Evolutionary conservation across 345 rosid genomes (phyloP), one percentile per base, ranked within the genome.

Genomic region (Gossypium thurberi): DNA sequence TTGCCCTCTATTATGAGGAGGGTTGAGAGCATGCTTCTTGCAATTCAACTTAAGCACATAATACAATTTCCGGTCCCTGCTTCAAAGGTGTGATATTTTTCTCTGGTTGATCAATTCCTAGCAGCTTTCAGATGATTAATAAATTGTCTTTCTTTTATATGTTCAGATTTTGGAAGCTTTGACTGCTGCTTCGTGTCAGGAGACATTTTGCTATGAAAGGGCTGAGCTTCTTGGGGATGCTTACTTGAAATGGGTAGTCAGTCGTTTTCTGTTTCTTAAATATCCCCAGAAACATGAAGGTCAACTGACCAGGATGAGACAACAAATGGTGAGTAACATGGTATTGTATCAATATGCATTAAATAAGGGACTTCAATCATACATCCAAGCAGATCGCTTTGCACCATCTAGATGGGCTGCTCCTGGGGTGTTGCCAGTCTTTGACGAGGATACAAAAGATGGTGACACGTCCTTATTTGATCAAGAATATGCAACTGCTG

Each of bases 401-500:
- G 94, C 99, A 60, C 99, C 99, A 12, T 92, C 93, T 75, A 85
- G 99, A 77, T 92, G 99, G 99, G 96, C 99, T 66, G 99, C 99
- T 76, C 99, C 98, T 47, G 99, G 99, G 17, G 98, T 95, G 70
- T 82, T 94, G 60, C 99, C 99, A 17, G 97, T 95, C 71, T 95
- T 82, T 44, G 99, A 95, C 26, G 99, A 95, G 82, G 99, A 95
- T 65, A 81, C 90, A 48, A 91, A 89, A 79, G 98, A 95, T 78
- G 99, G 86, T 74, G 95, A 90, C 14, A 79, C 80, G 0, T 89
- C 86, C 59, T 85, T 92, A 68, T 92, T 92, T 71, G 96, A 86
- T 52, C 87, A 84, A 74, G 91, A 83, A 74, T 82, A 59, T 68
- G 81, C 83, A 7, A 73, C 33, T 79, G n/a, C 81, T 40, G 80